These are phyloP conservation scores for Phylloporus arenicola DNA, from an alignment of 768 basidiomycete species.

Conservation along the genomic window DNA sequence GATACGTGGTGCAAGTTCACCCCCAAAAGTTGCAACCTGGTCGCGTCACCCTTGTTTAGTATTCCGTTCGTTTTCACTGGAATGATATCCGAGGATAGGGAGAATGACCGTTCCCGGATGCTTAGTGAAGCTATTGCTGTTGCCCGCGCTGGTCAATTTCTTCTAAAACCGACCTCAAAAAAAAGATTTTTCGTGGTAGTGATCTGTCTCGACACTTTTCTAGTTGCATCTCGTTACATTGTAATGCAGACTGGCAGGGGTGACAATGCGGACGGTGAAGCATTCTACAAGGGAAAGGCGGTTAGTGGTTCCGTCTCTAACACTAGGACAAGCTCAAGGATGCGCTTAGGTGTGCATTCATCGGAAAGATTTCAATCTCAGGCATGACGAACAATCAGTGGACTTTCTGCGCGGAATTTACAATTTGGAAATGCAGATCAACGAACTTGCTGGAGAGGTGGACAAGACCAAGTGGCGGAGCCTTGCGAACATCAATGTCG, in stretches of 20 bases:
- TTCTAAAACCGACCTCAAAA: not conserved
- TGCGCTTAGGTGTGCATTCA: no score
- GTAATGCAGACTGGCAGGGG: not conserved
- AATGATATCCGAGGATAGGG: not conserved
- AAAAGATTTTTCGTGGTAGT: conserved; percentile 11
- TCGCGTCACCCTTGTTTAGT: no score
- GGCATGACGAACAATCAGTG: no score
- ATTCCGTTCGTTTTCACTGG: conserved; percentile 11
- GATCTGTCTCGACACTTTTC: conserved; percentile 1
- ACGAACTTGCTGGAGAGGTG: not conserved
- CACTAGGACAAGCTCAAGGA: no score
- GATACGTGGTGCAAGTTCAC: no score
- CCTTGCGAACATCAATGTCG: not conserved
- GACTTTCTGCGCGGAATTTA: conserved; percentile 7
- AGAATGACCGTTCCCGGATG: not conserved
- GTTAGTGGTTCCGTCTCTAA: no score
- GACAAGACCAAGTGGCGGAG: not conserved
- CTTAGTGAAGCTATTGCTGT: conserved; percentile 9
- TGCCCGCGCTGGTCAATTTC: not conserved
- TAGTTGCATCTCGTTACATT: conserved; percentile 5
- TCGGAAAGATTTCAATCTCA: no score
- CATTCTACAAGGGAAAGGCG: no score
- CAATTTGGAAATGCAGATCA: conserved; percentile 3
- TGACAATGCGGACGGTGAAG: no score
- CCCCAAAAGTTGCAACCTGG: no score